Conservation (phyloP, 306 rosid species). For the Fagus crenata region DNA sequence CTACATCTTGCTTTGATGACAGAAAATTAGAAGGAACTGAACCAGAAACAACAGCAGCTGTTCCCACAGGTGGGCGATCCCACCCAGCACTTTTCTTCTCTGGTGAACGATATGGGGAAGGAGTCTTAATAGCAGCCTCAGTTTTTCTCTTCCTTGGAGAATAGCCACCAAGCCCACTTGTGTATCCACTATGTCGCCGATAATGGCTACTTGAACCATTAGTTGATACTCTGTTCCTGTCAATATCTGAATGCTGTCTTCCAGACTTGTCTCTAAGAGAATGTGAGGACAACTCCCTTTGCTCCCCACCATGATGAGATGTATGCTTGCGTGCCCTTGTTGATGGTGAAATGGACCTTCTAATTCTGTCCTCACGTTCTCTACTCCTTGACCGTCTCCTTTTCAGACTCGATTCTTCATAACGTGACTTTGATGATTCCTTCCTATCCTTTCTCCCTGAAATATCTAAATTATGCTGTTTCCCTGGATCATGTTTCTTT, state of each 20-base stretch:
- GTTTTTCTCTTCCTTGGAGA: constrained; percentile 92
- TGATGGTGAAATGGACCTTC: constrained; percentile 53
- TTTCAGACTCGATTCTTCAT: constrained; percentile 57
- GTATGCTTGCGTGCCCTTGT: constrained; percentile 47
- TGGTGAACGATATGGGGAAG: constrained; percentile 68
- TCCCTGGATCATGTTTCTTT: constrained; percentile 53
- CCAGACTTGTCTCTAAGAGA: constrained; percentile 54
- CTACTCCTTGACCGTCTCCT: constrained; percentile 66
- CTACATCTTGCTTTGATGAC: constrained; percentile 41
- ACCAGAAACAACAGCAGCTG: constrained; percentile 48
- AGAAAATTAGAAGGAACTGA: constrained; percentile 47
- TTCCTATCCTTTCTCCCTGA: constrained; percentile 50
- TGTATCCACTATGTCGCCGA: constrained; percentile 49
- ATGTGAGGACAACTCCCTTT: constrained; percentile 41
- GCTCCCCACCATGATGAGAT: constrained; percentile 38
- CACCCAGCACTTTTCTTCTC: constrained; percentile 81
- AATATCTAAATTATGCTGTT: constrained; percentile 37
- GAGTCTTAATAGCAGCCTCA: constrained; percentile 75
- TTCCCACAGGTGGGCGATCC: constrained; percentile 64
- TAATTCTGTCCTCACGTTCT: constrained; percentile 53
- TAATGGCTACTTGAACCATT: constrained; percentile 70
- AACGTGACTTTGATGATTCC: constrained; percentile 42
- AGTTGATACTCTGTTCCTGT: constrained; percentile 51
- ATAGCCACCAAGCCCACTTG: constrained; percentile 94
- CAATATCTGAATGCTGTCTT: constrained; percentile 51